Percentiles rank a stretch among this genome's conserved stretches.
phyloP scores from a whole-genome alignment of 371 early-diverging fungal genomes.

The Dichotomocladium elegans region DNA sequence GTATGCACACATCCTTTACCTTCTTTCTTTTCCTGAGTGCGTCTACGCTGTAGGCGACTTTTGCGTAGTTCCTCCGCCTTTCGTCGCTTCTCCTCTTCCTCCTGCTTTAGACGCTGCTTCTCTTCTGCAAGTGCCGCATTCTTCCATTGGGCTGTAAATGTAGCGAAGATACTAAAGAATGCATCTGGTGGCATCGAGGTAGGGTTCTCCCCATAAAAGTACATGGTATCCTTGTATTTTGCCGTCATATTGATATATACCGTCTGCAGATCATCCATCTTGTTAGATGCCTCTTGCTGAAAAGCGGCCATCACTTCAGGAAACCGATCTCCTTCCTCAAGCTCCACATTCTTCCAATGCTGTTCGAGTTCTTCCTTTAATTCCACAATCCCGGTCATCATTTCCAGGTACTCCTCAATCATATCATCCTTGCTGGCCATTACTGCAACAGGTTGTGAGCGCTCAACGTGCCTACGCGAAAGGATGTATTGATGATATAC shows the following conservation, averaged over 20 bases:
- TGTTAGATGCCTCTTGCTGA: constrained; percentile 18
- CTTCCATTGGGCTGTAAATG: constrained; percentile 21
- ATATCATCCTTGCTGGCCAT: constrained; percentile 24
- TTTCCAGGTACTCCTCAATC: constrained; percentile 22
- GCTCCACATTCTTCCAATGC: constrained; percentile 11
- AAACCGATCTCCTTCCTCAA: constrained; percentile 30
- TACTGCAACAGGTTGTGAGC: constrained; percentile 8
- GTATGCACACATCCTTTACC: constrained; percentile 6
- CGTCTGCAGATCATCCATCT: constrained; percentile 37
- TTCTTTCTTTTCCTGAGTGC: neutral
- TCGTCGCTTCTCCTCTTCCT: constrained; percentile 23
- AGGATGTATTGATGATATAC: constrained; percentile 13
- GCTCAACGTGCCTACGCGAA: too few species aligned
- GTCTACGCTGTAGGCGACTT: constrained; percentile 3
- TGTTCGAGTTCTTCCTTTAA: constrained; percentile 14
- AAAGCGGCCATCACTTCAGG: constrained; percentile 28
- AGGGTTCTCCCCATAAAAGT: constrained; percentile 29
- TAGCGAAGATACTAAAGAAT: constrained; percentile 24
- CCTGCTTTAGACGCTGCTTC: constrained; percentile 19
- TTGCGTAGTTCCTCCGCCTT: constrained; percentile 25
- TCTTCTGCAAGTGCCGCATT: constrained; percentile 24
- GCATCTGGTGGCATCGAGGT: constrained; percentile 27
- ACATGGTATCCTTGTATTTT: constrained; percentile 41
- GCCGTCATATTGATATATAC: constrained; percentile 40
- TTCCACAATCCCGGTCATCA: constrained; percentile 15